A percentile compares a stretch with the other conserved stretches of the same genome.
Evolutionary conservation across 192 early-diverging fungal species (phyloP).

Genomic region (Mortierella antarctica): DNA sequence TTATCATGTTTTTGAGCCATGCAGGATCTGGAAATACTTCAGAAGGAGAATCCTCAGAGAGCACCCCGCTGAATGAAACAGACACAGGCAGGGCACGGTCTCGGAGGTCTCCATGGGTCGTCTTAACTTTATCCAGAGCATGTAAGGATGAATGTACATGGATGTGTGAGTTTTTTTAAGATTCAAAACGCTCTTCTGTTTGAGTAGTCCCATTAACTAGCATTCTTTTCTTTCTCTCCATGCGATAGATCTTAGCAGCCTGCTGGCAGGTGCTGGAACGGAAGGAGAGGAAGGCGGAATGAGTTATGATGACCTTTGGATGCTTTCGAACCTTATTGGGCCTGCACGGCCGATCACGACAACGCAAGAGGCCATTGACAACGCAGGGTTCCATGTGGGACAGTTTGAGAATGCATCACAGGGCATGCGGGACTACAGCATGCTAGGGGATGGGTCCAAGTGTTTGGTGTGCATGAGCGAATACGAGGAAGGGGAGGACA

Average conservation of each 20-base stretch:
- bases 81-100: conserved; percentile 5
- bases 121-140: conserved; percentile 16
- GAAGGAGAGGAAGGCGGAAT: conserved; percentile 16
- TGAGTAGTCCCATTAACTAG: not conserved
- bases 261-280: conserved; percentile 26
- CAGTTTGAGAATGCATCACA: conserved; percentile 27
- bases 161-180: not conserved
- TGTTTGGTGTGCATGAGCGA: conserved; percentile 65
- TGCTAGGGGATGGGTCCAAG: conserved; percentile 43
- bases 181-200: not conserved
- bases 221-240: not conserved
- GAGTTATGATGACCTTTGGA: conserved; percentile 48
- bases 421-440: conserved; percentile 25
- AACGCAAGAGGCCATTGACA: conserved; percentile 55
- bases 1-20: conserved; percentile 34
- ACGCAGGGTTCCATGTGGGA: conserved; percentile 25
- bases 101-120: conserved; percentile 15
- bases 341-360: conserved; percentile 52
- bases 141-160: conserved; percentile 3
- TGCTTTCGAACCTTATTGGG: conserved; percentile 48
- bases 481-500: conserved; percentile 54
- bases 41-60: conserved; percentile 13
- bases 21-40: not conserved
- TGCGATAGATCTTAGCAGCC: conserved; percentile 26
- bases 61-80: not conserved